These are phyloP conservation scores for Quercus robur DNA, from an alignment of 306 rosid species.

Conservation along the genomic window DNA sequence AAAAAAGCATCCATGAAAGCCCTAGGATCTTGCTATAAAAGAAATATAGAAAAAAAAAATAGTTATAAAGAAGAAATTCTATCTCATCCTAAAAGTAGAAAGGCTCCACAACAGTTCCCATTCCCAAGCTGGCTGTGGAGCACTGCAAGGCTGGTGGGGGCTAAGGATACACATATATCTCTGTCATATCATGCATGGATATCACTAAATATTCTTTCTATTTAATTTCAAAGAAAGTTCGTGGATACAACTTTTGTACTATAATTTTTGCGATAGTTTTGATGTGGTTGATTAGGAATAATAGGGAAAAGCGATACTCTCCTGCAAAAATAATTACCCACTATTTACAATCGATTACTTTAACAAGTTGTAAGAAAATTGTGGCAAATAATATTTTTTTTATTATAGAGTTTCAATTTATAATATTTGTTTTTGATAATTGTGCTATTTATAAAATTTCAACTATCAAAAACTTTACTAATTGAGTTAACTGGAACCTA, in stretches of 20 bases:
- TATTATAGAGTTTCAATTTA: too few species aligned
- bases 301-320: too few species aligned
- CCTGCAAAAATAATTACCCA: too few species aligned
- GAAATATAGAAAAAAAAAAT: not conserved
- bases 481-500: rapidly evolving
- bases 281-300: too few species aligned
- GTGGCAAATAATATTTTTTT: too few species aligned
- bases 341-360: too few species aligned
- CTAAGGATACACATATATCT: conserved; percentile 25
- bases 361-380: too few species aligned
- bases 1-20: conserved; percentile 12
- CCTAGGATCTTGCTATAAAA: conserved; percentile 19
- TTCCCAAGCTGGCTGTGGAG: conserved; percentile 62
- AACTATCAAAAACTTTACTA: rapidly evolving
- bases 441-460: too few species aligned
- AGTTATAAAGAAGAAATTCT: conserved; percentile 4
- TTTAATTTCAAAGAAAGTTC: not conserved
- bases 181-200: conserved; percentile 50
- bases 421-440: too few species aligned
- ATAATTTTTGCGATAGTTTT: too few species aligned
- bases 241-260: too few species aligned
- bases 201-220: not conserved
- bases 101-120: not conserved
- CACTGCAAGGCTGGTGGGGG: conserved; percentile 60
- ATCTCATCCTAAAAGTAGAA: conserved; percentile 42